Evolutionary conservation across 192 early-diverging fungal genomes (phyloP).

Genomic region (Irineochytrium annulatum): DNA sequence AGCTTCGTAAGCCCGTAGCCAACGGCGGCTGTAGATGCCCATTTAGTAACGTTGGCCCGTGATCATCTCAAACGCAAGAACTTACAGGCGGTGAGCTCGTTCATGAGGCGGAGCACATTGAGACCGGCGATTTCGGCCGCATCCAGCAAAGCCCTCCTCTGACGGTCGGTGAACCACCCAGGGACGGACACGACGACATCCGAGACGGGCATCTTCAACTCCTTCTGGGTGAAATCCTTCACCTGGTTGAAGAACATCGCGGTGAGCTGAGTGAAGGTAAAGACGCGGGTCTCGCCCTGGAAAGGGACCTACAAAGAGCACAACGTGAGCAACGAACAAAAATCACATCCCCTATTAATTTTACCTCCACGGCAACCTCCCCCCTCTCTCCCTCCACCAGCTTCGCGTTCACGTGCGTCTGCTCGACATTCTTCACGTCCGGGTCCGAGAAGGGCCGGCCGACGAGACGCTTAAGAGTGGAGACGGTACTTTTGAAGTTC

Average conservation of each 20-base stretch:
- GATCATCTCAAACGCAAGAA: constrained; percentile 5
- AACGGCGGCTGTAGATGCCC: constrained; percentile 58
- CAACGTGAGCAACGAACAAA: constrained; percentile 10
- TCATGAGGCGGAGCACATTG: constrained; percentile 86
- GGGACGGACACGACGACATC: constrained; percentile 94
- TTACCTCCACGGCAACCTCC: constrained; percentile 71
- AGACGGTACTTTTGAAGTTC: constrained; percentile 96
- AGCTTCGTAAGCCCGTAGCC: constrained; percentile 98
- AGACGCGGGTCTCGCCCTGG: constrained; percentile 68
- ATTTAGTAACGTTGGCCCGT: background rate
- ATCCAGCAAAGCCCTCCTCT: constrained; percentile 83
- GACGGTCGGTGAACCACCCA: constrained; percentile 90
- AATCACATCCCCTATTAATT: background rate
- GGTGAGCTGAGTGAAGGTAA: constrained; percentile 83
- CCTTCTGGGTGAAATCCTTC: constrained; percentile 79
- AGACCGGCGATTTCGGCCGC: constrained; percentile 84
- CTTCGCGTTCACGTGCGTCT: constrained; percentile 75
- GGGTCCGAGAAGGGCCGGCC: constrained; percentile 83
- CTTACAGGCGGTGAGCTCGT: constrained; percentile 80
- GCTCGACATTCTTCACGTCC: constrained; percentile 79
- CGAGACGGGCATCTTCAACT: constrained; percentile 79
- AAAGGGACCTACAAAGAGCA: constrained; percentile 60
- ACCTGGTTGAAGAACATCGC: constrained; percentile 94
- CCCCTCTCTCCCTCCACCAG: constrained; percentile 74
- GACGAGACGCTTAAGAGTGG: constrained; percentile 83